Percentiles rank a stretch among this genome's conserved stretches.
Conservation (phyloP, 352 stramenopile genomes). For the Blastocystis sp. region DNA sequence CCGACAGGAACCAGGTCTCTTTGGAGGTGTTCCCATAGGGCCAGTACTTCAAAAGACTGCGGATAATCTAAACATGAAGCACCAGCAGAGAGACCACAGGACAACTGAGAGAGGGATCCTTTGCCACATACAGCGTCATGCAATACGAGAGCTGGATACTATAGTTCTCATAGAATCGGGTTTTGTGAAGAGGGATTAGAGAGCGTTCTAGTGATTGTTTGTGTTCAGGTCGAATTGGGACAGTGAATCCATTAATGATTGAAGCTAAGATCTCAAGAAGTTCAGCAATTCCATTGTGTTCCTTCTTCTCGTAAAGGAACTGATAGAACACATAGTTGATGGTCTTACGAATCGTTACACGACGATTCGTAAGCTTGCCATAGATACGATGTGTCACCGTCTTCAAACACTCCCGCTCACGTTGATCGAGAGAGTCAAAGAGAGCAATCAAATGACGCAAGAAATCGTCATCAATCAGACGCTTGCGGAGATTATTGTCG, state of each 20-base stretch:
- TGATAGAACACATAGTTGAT: constrained; percentile 96
- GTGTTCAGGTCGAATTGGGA: constrained; percentile 95
- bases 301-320: constrained; percentile 95
- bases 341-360: constrained; percentile 90
- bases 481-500: constrained; percentile 91
- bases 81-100: constrained; percentile 87
- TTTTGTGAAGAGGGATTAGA: constrained; percentile 95
- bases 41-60: constrained; percentile 66
- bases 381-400: constrained; percentile 98
- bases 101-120: constrained; percentile 88
- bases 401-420: constrained; percentile 96
- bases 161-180: constrained; percentile 88
- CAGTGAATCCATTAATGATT: constrained; percentile 98
- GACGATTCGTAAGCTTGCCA: constrained; percentile 95
- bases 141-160: constrained; percentile 98
- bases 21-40: constrained; percentile 64
- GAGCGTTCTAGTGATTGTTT: constrained; percentile 85
- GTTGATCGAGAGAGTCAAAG: constrained; percentile 89
- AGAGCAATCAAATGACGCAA: constrained; percentile 88
- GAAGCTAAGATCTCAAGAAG: constrained; percentile 93
- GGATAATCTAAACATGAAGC: constrained; percentile 73
- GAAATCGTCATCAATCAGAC: constrained; percentile 86
- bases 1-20: constrained; percentile 89
- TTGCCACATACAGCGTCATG: constrained; percentile 98
- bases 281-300: constrained; percentile 85